Base-by-base conservation (phyloP, 2,329 filamentous ascomycete species). In the Coniochaeta sp. region DNA sequence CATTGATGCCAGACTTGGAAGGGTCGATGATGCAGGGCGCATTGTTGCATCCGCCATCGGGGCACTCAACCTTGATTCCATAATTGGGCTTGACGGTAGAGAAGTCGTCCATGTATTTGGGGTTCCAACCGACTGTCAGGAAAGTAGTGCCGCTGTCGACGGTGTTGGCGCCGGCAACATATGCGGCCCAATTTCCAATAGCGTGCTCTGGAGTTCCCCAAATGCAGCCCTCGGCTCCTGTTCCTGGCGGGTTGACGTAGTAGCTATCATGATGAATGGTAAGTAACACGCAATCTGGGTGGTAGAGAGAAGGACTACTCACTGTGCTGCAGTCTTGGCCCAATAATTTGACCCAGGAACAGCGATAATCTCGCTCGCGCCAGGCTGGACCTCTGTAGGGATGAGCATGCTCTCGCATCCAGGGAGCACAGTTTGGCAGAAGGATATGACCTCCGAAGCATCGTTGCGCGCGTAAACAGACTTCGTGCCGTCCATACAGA, bases 391-490 rank as follows among this genome's bases (percentile, higher is more conserved):
- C 56, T 83, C 67, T n/a, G 86, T 91, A 14, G 87, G 86, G 60
- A 91, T 91, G 58, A 91, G 74, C 87, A 91, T 91, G 55, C 85
- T 85, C 71, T 91, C 87, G 61, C 89, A 86, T 48, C 87, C 87
- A 16, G 87, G 87, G 55, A 91, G 69, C 13, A 90, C 85, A 4
- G 87, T 91, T 69, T 91, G 87, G 68, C 87, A 91, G 69, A 87
- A 89, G 3, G 87, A 81, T 51, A 90, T 78, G 13, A 76, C 63
- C 31, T 73, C 70, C 42, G 79, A 77, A 55, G 78, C 80, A 58
- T 84, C 83, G 72, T 90, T 91, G 55, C 82, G 73, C 31, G 78
- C 87, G 52, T 75, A 71, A 51, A 91, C 76, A 7, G 81, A 64
- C 40, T 85, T 86, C 18, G 81, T 81, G 45, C 87, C 87, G 35